Conservation (phyloP, 306 rosid species). For the Malus domestica region ASM211411v1 NC_041798.1:39089001-39089500, state of each 20-base stretch:
- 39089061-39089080: neutral
- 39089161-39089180: slow-evolving; percentile 7
- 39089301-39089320: slow-evolving; percentile 23
- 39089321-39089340: slow-evolving; percentile 27
- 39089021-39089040: neutral
- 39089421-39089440: slow-evolving; percentile 85
- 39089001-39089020: neutral
- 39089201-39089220: slow-evolving; percentile 10
- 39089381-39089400: slow-evolving; percentile 64
- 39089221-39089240: neutral
- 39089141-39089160: neutral
- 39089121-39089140: neutral
- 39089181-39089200: neutral
- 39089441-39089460: slow-evolving; percentile 79
- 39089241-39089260: neutral
- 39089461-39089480: slow-evolving; percentile 65
- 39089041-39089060: neutral
- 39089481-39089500: neutral
- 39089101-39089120: neutral
- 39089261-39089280: neutral
- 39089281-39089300: slow-evolving; percentile 26
- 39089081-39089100: neutral
- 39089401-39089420: slow-evolving; percentile 81
- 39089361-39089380: slow-evolving; percentile 59
- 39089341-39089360: slow-evolving; percentile 69